These are phyloP conservation scores for Aspergillus sparsus DNA, from an alignment of 495 filamentous ascomycete species.

Conservation along the genomic window DNA sequence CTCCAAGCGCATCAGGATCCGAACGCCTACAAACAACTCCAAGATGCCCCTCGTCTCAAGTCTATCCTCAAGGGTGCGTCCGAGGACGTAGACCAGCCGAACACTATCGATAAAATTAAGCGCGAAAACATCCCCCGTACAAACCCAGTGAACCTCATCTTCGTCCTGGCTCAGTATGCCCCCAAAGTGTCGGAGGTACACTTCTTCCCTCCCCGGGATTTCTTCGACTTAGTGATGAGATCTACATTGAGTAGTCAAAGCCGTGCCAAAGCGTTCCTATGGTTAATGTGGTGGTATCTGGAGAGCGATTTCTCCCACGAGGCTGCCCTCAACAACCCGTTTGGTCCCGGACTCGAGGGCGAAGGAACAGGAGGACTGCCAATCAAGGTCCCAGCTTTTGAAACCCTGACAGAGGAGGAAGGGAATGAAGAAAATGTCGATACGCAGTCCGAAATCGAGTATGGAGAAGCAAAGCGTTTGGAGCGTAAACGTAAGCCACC, in stretches of 20 bases:
- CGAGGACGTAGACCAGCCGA: constrained; percentile 87
- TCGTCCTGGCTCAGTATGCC: constrained; percentile 88
- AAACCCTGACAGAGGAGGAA: constrained; percentile 73
- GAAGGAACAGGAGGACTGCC: constrained; percentile 62
- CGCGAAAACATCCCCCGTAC: constrained; percentile 69
- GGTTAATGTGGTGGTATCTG: constrained; percentile 99
- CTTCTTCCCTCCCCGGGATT: constrained; percentile 82
- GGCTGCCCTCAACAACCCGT: constrained; percentile 83
- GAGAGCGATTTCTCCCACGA: constrained; percentile 90
- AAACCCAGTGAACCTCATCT: constrained; percentile 96
- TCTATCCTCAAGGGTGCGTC: constrained; percentile 97
- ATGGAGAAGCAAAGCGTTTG: constrained; percentile 79
- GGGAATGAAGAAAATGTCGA: constrained; percentile 88
- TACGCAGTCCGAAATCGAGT: constrained; percentile 78
- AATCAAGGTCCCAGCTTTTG: constrained; percentile 81
- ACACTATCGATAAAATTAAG: constrained; percentile 81
- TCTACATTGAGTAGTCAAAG: constrained; percentile 77
- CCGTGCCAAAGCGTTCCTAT: constrained; percentile 86
- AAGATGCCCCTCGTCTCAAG: constrained; percentile 93
- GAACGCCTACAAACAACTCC: constrained; percentile 95
- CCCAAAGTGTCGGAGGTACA: constrained; percentile 90
- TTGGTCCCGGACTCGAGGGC: constrained; percentile 71
- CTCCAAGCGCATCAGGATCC: constrained; percentile 93
- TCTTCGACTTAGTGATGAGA: constrained; percentile 95
- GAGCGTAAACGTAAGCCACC: constrained; percentile 72